Percentiles rank a stretch among this genome's conserved stretches.
Conservation (phyloP, 768 basidiomycete genomes). For the Lyophyllum semitale region DNA sequence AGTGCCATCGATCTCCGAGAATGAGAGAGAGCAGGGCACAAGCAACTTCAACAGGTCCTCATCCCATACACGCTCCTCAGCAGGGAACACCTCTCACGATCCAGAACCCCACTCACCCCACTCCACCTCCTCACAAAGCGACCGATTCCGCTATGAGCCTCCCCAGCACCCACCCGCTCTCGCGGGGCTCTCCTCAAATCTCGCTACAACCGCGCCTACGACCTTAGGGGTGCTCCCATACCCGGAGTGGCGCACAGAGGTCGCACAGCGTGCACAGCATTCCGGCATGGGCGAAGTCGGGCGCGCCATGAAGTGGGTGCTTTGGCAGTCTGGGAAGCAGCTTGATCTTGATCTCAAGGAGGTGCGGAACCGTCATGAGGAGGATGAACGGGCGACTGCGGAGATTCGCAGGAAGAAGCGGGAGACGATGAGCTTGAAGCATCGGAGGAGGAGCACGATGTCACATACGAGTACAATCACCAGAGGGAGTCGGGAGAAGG, state of each 20-base stretch:
- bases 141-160: slow-evolving; percentile 7
- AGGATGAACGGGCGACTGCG: slow-evolving; percentile 10
- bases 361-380: slow-evolving; percentile 21
- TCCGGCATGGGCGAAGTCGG: slow-evolving; percentile 63
- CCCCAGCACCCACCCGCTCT: slow-evolving; percentile 18
- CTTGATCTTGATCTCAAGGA: slow-evolving; percentile 19
- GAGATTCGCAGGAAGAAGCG: slow-evolving; percentile 11
- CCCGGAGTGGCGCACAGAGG: slow-evolving; percentile 64
- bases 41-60: not conserved
- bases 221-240: slow-evolving; percentile 50
- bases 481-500: slow-evolving; percentile 18
- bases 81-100: not conserved
- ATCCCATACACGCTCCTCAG: not conserved
- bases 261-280: slow-evolving; percentile 51
- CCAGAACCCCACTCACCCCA: not conserved
- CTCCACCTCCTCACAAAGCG: slow-evolving; percentile 10
- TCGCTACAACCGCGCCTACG: slow-evolving; percentile 12
- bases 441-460: slow-evolving; percentile 17
- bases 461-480: slow-evolving; percentile 16
- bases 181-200: slow-evolving; percentile 15
- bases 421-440: slow-evolving; percentile 19
- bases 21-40: not conserved
- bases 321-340: slow-evolving; percentile 25
- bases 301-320: slow-evolving; percentile 51
- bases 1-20: slow-evolving; percentile 7